phyloP scores from a whole-genome alignment of 805 yeast species.

The Cyberlindnera americana region DNA sequence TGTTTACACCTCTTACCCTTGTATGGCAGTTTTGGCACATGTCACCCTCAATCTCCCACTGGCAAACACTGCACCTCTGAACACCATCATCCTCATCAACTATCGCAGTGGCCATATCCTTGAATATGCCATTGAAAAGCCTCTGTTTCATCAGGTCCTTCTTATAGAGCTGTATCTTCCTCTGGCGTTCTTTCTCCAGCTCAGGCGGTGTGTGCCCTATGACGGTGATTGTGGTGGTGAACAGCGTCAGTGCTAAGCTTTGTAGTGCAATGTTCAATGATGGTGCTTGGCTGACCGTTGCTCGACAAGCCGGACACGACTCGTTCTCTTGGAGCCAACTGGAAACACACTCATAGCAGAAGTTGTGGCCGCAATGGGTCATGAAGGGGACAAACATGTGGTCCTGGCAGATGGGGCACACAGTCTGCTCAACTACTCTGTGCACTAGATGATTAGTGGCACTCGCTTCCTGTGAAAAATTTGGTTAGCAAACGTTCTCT shows the following conservation, averaged over 20 bases:
- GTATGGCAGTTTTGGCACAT: slow-evolving; percentile 68
- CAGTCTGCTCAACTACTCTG: slow-evolving; percentile 28
- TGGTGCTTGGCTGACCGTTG: slow-evolving; percentile 46
- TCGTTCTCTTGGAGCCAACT: slow-evolving; percentile 57
- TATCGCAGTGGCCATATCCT: slow-evolving; percentile 42
- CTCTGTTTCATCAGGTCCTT: slow-evolving; percentile 35
- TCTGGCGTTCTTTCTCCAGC: slow-evolving; percentile 25
- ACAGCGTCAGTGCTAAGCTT: slow-evolving; percentile 39
- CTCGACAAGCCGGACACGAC: slow-evolving; percentile 70
- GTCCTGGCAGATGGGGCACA: slow-evolving; percentile 68
- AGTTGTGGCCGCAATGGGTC: slow-evolving; percentile 69
- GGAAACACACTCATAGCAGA: slow-evolving; percentile 63
- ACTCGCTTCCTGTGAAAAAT: slow-evolving; percentile 12
- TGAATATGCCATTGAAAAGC: slow-evolving; percentile 49
- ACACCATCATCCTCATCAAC: slow-evolving; percentile 69
- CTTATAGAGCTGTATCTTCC: slow-evolving; percentile 34
- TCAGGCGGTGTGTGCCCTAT: slow-evolving; percentile 19
- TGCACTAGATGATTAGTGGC: slow-evolving; percentile 14
- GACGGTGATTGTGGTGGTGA: slow-evolving; percentile 30
- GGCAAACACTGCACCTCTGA: slow-evolving; percentile 70
- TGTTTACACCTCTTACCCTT: slow-evolving; percentile 35
- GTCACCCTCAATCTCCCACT: slow-evolving; percentile 72
- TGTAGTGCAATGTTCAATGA: slow-evolving; percentile 49
- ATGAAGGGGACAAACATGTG: slow-evolving; percentile 62
- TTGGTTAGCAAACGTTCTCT: slow-evolving; percentile 2